Conservation (phyloP, 306 rosid species). For the Cicer cuneatum region DNA sequence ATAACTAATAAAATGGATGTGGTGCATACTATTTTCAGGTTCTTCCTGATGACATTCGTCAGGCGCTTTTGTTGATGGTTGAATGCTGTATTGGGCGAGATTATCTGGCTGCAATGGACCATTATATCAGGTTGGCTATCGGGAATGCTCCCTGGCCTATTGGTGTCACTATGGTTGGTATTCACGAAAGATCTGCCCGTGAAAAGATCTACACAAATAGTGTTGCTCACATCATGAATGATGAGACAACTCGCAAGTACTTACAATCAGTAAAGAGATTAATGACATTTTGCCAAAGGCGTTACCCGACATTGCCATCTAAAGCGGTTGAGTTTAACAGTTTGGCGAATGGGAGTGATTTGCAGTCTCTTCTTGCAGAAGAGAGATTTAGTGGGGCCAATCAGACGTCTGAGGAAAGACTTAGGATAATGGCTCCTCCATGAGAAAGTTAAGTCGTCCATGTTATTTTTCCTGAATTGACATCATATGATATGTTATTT, state of each 20-base stretch:
- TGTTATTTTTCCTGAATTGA: constrained; percentile 4
- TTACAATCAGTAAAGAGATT: constrained; percentile 89
- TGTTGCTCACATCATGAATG: constrained; percentile 98
- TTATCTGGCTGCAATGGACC: constrained; percentile 98
- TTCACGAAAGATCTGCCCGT: constrained; percentile 97
- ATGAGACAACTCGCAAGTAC: constrained; percentile 95
- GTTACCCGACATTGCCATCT: constrained; percentile 94
- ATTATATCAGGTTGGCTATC: constrained; percentile 89
- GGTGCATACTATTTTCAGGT: constrained; percentile 54
- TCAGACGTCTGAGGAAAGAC: constrained; percentile 69
- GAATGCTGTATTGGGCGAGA: constrained; percentile 94
- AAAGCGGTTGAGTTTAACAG: constrained; percentile 99
- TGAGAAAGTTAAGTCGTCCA: constrained; percentile 53
- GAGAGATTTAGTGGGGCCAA: constrained; percentile 64
- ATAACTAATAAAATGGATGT: background rate
- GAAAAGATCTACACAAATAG: constrained; percentile 98
- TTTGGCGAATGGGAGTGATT: constrained; percentile 98
- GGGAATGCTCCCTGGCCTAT: constrained; percentile 99
- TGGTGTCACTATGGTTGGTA: constrained; percentile 99
- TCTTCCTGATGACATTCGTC: constrained; percentile 91
- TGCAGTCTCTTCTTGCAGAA: constrained; percentile 88
- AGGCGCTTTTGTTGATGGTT: constrained; percentile 79
- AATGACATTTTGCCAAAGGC: constrained; percentile 96
- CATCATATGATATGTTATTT: constrained; percentile 15
- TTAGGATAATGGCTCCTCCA: constrained; percentile 80